Percentiles rank a stretch among this genome's conserved stretches.
phyloP scores from a whole-genome alignment of 2,329 filamentous ascomycete species.

The Epichloe sibirici region DNA sequence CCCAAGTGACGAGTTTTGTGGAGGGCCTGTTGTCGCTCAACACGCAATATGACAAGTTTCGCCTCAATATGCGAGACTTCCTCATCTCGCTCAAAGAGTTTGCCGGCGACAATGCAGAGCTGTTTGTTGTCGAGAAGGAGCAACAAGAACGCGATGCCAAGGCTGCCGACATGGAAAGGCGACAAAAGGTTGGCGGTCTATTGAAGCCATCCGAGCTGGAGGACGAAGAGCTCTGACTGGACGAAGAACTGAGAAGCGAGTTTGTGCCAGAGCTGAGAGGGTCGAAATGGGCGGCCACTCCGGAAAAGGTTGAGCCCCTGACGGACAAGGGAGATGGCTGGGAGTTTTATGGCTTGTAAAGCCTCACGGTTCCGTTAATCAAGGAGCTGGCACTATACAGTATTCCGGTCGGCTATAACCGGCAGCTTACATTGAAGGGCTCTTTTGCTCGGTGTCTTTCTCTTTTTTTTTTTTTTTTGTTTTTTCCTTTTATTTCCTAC shows the following conservation, averaged over 20 bases:
- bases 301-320: slow-evolving; percentile 15
- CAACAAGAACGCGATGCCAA: slow-evolving; percentile 78
- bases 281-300: slow-evolving; percentile 8
- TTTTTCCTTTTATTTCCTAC: slow-evolving; percentile 4
- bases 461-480: background rate
- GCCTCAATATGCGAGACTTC: slow-evolving; percentile 91
- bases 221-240: slow-evolving; percentile 81
- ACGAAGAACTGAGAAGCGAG: slow-evolving; percentile 53
- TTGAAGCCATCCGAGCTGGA: slow-evolving; percentile 96
- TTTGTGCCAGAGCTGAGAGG: slow-evolving; percentile 30
- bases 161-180: slow-evolving; percentile 78
- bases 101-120: slow-evolving; percentile 83
- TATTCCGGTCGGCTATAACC: background rate
- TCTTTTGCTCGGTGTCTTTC: background rate
- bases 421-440: background rate
- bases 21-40: slow-evolving; percentile 81
- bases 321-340: slow-evolving; percentile 40
- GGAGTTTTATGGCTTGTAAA: slow-evolving; percentile 51
- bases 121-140: slow-evolving; percentile 90
- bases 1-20: slow-evolving; percentile 83
- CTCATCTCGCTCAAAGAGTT: slow-evolving; percentile 96
- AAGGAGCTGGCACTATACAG: background rate
- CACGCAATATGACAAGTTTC: slow-evolving; percentile 86
- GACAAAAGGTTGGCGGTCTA: slow-evolving; percentile 88
- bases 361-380: no score